Conservation (phyloP, 2,329 filamentous ascomycete genomes). For the Bipolaris sorokiniana region DNA sequence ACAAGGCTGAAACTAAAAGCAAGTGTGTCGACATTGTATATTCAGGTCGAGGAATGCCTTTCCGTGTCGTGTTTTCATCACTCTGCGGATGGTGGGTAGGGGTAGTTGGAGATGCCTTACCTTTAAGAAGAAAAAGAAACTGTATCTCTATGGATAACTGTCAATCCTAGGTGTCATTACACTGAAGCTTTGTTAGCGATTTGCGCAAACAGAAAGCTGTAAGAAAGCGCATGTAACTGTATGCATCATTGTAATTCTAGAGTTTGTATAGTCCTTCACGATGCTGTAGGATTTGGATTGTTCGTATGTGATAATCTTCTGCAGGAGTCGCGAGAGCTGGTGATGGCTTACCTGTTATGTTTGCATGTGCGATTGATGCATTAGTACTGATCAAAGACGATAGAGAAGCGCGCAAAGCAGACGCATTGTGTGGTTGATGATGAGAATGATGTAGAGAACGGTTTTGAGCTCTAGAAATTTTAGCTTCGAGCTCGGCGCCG, state of each 20-base stretch:
- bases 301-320: slow-evolving; percentile 56
- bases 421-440: slow-evolving; percentile 23
- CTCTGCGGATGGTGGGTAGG: slow-evolving; percentile 43
- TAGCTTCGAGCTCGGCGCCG: slow-evolving; percentile 24
- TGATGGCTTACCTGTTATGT: slow-evolving; percentile 23
- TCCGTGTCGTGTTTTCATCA: slow-evolving; percentile 70
- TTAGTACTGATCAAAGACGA: slow-evolving; percentile 19
- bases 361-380: slow-evolving; percentile 12
- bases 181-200: slow-evolving; percentile 29
- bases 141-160: neutral
- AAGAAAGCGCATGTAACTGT: slow-evolving; percentile 15
- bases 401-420: slow-evolving; percentile 20
- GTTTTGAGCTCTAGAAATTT: slow-evolving; percentile 36
- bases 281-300: slow-evolving; percentile 65
- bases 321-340: slow-evolving; percentile 22
- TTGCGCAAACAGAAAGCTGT: neutral
- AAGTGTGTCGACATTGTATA: slow-evolving; percentile 65
- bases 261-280: slow-evolving; percentile 60
- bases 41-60: slow-evolving; percentile 74
- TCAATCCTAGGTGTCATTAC: neutral
- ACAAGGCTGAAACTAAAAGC: slow-evolving; percentile 74
- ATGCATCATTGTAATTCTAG: slow-evolving; percentile 64
- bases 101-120: slow-evolving; percentile 42
- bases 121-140: slow-evolving; percentile 42
- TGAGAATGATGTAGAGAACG: slow-evolving; percentile 10